A percentile compares a stretch with the other conserved stretches of the same genome.
These are phyloP conservation scores for Talaromyces sp. DNA, from an alignment of 2,329 filamentous ascomycete genomes.

Conservation along the genomic window DNA sequence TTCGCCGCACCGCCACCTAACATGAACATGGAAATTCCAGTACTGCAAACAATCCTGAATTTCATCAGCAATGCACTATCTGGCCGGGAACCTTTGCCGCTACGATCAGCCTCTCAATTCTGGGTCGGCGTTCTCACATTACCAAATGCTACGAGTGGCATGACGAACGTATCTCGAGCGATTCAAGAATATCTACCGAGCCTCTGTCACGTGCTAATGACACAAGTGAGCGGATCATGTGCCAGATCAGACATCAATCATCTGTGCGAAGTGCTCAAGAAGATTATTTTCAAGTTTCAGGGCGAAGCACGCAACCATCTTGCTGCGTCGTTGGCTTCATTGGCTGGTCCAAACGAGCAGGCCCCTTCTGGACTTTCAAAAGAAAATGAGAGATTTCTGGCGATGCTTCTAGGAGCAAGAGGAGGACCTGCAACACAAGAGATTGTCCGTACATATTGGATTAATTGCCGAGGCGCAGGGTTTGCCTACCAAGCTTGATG, in stretches of 20 bases:
- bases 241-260: slow-evolving; percentile 45
- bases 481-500: slow-evolving; percentile 33
- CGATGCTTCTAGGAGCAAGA: slow-evolving; percentile 37
- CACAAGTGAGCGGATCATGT: slow-evolving; percentile 42
- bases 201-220: slow-evolving; percentile 40
- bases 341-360: slow-evolving; percentile 20
- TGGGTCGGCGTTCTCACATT: slow-evolving; percentile 42
- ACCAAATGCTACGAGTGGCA: slow-evolving; percentile 21
- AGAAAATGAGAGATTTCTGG: slow-evolving; percentile 42
- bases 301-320: slow-evolving; percentile 39
- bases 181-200: slow-evolving; percentile 37
- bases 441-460: slow-evolving; percentile 43
- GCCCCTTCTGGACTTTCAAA: slow-evolving; percentile 24
- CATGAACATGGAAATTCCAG: slow-evolving; percentile 22
- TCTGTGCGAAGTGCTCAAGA: slow-evolving; percentile 41
- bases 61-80: slow-evolving; percentile 42
- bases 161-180: slow-evolving; percentile 26
- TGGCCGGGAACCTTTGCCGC: slow-evolving; percentile 44
- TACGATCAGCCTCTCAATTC: slow-evolving; percentile 45
- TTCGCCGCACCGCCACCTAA: slow-evolving; percentile 17
- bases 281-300: slow-evolving; percentile 42
- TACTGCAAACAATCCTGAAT: slow-evolving; percentile 37
- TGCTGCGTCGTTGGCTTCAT: slow-evolving; percentile 33
- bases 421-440: slow-evolving; percentile 39
- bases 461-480: slow-evolving; percentile 42